phyloP scores from a whole-genome alignment of 305 asterid genomes.

The Fraxinus xanthoxyloides region DNA sequence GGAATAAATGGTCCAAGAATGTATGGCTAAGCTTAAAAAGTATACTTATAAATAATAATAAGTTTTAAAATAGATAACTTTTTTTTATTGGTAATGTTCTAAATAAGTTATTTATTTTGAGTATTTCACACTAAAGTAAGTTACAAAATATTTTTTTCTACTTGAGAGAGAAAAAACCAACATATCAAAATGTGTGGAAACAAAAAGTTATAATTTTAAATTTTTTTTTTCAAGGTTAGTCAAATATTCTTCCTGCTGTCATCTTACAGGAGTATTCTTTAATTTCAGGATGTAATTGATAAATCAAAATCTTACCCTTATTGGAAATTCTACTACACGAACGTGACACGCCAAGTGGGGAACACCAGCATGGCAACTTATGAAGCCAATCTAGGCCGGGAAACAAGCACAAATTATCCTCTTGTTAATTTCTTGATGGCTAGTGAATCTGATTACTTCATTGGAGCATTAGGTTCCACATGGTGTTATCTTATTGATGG shows the following conservation, averaged over 20 bases:
- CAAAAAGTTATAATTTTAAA: not conserved
- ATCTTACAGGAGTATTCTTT: not conserved
- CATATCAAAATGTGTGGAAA: not conserved
- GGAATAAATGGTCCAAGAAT: not conserved
- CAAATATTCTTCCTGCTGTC: not conserved
- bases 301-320: conserved; percentile 42
- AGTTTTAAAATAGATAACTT: not conserved
- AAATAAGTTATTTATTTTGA: not conserved
- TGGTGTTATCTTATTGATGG: conserved; percentile 93
- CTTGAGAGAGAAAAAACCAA: not conserved
- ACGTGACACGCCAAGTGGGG: conserved; percentile 79
- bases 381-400: conserved; percentile 88
- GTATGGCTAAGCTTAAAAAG: not conserved
- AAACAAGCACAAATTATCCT: conserved; percentile 87
- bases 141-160: not conserved
- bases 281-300: conserved; percentile 66
- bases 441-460: conserved; percentile 83
- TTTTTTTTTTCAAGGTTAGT: not conserved
- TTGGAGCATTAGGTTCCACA: conserved; percentile 87
- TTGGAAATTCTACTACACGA: conserved; percentile 84
- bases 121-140: not conserved
- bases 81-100: not conserved
- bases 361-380: conserved; percentile 77
- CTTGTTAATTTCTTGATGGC: conserved; percentile 94
- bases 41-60: not conserved